Base-by-base conservation (phyloP, 768 basidiomycete species). In the Pleurotus tuber-regium region DNA sequence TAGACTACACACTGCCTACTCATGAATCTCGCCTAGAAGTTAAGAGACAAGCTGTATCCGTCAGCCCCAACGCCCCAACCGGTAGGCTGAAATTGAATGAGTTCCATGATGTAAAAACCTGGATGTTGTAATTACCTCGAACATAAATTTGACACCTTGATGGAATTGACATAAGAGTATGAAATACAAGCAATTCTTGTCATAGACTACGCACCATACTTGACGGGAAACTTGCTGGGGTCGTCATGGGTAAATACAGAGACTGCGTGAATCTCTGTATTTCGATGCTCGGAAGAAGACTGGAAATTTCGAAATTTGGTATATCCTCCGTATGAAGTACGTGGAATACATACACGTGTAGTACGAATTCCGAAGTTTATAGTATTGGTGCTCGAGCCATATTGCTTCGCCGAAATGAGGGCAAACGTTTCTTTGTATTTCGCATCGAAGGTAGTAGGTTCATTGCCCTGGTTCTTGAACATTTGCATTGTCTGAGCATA, bases 141-240 rank as follows among this genome's bases (percentile, higher is more conserved):
- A n/a, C n/a, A n/a, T n/a, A n/a, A n/a, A n/a, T n/a, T n/a, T n/a
- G n/a, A n/a, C n/a, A n/a, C n/a, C n/a, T n/a, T n/a, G n/a, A n/a
- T n/a, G n/a, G n/a, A n/a, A n/a, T n/a, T n/a, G n/a, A n/a, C n/a
- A n/a, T n/a, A n/a, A n/a, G n/a, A n/a, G n/a, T n/a, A n/a, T n/a
- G n/a, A n/a, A n/a, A n/a, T n/a, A n/a, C n/a, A n/a, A n/a, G n/a
- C n/a, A n/a, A n/a, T n/a, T n/a, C n/a, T n/a, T n/a, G n/a, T n/a
- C n/a, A n/a, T n/a, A n/a, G n/a, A n/a, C n/a, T n/a, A n/a, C n/a
- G n/a, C n/a, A n/a, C n/a, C n/a, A n/a, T n/a, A n/a, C n/a, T n/a
- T n/a, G n/a, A 57, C 6, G 38, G 52, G 6, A 50, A 59, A 21
- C 43, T 49, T 24, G 16, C 28, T 1, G 9, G 44, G 44, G 21